Percentiles rank a stretch among this genome's conserved stretches.
These are phyloP conservation scores for Leptomonas seymouri DNA, from an alignment of 208 protist species.

Conservation along the genomic window DNA sequence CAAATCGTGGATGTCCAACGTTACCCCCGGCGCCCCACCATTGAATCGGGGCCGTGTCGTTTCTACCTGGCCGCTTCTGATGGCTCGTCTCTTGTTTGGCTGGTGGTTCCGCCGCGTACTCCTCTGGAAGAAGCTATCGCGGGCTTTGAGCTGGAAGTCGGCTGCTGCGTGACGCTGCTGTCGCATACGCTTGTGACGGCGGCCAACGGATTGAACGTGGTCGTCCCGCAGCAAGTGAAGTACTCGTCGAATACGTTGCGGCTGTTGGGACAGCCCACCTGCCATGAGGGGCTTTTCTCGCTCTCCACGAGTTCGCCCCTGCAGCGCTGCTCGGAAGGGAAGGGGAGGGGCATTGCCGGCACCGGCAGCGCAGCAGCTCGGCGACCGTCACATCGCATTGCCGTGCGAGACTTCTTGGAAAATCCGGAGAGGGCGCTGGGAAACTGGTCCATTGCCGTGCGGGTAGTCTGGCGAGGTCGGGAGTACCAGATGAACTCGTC, in stretches of 20 bases:
- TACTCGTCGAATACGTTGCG: slow-evolving; percentile 49
- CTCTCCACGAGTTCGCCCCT: slow-evolving; percentile 55
- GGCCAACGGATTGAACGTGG: slow-evolving; percentile 68
- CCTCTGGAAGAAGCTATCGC: slow-evolving; percentile 56
- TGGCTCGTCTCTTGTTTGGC: slow-evolving; percentile 58
- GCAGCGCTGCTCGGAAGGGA: slow-evolving; percentile 4
- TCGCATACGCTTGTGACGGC: slow-evolving; percentile 57
- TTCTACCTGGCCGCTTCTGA: slow-evolving; percentile 86
- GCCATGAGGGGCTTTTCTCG: slow-evolving; percentile 35
- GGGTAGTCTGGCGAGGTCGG: slow-evolving; percentile 65
- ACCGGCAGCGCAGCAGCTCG: not conserved
- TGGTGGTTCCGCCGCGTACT: slow-evolving; percentile 57
- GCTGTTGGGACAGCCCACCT: slow-evolving; percentile 59
- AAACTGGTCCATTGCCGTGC: slow-evolving; percentile 50
- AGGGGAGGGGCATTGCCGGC: not conserved
- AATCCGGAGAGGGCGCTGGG: slow-evolving; percentile 34
- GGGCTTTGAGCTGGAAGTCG: slow-evolving; percentile 72
- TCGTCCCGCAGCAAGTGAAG: slow-evolving; percentile 49
- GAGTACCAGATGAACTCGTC: slow-evolving; percentile 20
- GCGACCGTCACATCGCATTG: slow-evolving; percentile 21
- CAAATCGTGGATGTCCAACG: slow-evolving; percentile 86
- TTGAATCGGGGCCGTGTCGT: slow-evolving; percentile 22
- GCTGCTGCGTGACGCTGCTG: slow-evolving; percentile 62
- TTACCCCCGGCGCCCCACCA: slow-evolving; percentile 36
- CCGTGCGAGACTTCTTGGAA: slow-evolving; percentile 46